These are phyloP conservation scores for Chloromonas sp. DNA, from an alignment of 163 green algal species.

Conservation along the genomic window DNA sequence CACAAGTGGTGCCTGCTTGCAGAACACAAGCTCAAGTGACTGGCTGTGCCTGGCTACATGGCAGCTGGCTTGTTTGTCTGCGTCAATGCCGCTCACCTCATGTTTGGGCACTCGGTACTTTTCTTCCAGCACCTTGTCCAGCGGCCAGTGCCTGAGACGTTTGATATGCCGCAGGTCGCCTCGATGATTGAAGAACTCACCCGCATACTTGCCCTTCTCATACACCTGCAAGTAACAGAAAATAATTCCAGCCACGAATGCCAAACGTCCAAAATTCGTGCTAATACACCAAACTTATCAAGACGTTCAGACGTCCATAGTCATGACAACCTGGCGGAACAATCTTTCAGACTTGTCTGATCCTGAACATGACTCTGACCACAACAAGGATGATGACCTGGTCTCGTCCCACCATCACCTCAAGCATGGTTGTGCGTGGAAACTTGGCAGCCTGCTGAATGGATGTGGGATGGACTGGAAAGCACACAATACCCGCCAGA, in stretches of 20 bases:
- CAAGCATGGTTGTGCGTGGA: too few relatives aligned
- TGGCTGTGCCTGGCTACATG: neutral
- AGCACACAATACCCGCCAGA: neutral
- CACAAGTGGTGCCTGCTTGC: too few relatives aligned
- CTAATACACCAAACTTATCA: too few relatives aligned
- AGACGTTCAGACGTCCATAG: too few relatives aligned
- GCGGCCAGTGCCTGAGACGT: slow-evolving; percentile 86
- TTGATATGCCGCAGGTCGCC: slow-evolving; percentile 95
- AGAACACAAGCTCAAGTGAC: neutral
- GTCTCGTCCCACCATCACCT: too few relatives aligned
- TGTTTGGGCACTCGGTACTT: slow-evolving; percentile 81
- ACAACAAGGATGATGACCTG: neutral
- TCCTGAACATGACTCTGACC: too few relatives aligned
- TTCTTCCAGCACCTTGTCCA: slow-evolving; percentile 76
- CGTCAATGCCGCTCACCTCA: slow-evolving; percentile 59
- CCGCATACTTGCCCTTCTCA: slow-evolving; percentile 67
- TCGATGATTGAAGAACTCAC: slow-evolving; percentile 89
- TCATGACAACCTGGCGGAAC: too few relatives aligned
- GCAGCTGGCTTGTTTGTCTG: neutral
- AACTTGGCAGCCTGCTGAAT: too few relatives aligned
- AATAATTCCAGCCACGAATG: neutral
- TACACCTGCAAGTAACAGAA: slow-evolving; percentile 17
- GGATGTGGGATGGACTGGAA: neutral
- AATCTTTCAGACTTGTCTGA: too few relatives aligned
- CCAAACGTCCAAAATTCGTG: too few relatives aligned